Evolutionary conservation across 2,329 filamentous ascomycete genomes (phyloP), one percentile per base, ranked within the genome.

Genomic region (Phaeoacremonium minimum): DNA sequence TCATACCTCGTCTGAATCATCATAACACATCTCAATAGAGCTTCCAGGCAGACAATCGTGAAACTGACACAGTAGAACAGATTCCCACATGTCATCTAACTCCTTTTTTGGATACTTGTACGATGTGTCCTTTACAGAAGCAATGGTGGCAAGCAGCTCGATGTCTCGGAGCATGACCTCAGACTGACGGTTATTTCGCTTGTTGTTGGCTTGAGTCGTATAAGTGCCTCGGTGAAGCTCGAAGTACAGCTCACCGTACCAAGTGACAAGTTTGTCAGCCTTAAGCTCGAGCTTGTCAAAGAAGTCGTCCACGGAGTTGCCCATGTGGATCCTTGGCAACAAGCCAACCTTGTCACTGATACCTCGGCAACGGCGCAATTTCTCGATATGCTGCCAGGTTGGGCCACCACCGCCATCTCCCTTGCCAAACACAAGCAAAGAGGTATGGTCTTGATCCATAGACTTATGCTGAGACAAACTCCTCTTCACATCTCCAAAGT

Each of bases 241-340:
- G 59, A 98, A 95, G 66, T 98, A 98, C 7, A 98, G 75, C 65
- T 98, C 93, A 29, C 93, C 93, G 57, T 95, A 95, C 93, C 93
- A 98, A 2, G 93, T 97, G 16, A 89, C 86, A 36, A 96, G 83
- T 14, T 87, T 74, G 4, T 79, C 60, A 18, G 80, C 80, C 64
- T 90, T 95, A 61, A 84, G 78, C 58, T 95, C 84, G 4, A 98
- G 70, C 35, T 77, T 75, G 48, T 85, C 85, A 55, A 96, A 97
- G 69, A 97, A 97, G 50, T 95, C 87, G 42, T 98, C 91, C 13
- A 96, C 93, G 2, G 86, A 90, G 36, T 81, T 77, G 28, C 90
- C 91, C 71, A 97, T 81, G 55, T 93, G 88, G 38, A 96, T 78
- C 46, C 90, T 85, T 8, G 91, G 93, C 30, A 97, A 71, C 35